A percentile compares a stretch with the other conserved stretches of the same genome.
Conservation (phyloP, 2,329 filamentous ascomycete genomes). For the Trichophyton rubrum region DNA sequence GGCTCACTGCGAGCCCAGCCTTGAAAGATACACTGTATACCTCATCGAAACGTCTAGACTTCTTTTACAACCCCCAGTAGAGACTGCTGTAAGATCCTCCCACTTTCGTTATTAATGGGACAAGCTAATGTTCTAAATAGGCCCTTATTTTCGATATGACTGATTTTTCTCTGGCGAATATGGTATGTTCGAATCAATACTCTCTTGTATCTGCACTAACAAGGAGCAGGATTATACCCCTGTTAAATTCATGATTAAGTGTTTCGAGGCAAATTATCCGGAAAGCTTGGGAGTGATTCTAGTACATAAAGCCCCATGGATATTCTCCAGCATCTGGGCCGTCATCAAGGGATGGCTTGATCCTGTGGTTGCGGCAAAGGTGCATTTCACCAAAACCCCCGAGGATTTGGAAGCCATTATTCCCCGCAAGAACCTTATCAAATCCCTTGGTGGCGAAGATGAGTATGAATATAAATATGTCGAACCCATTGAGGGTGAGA, state of each 20-base stretch:
- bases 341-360: constrained; percentile 95
- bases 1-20: constrained; percentile 66
- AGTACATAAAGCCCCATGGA: constrained; percentile 92
- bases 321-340: constrained; percentile 96
- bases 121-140: constrained; percentile 32
- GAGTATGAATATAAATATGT: constrained; percentile 72
- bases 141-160: constrained; percentile 95
- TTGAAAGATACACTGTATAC: constrained; percentile 87
- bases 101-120: not conserved
- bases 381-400: constrained; percentile 77
- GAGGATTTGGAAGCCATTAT: constrained; percentile 72
- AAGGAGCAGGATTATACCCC: constrained; percentile 68
- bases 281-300: constrained; percentile 81
- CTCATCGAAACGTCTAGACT: constrained; percentile 89
- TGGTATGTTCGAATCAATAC: constrained; percentile 43
- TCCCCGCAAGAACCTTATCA: constrained; percentile 55
- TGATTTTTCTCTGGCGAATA: constrained; percentile 83
- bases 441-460: constrained; percentile 76
- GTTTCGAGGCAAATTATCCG: constrained; percentile 97
- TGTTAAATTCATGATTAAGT: constrained; percentile 99
- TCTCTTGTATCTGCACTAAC: constrained; percentile 10
- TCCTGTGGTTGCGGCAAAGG: constrained; percentile 85
- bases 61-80: constrained; percentile 63
- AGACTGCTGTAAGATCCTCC: constrained; percentile 65
- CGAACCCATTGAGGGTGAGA: constrained; percentile 65